Evolutionary conservation across 2,329 filamentous ascomycete species (phyloP).

Genomic region (Botrytis tulipae): DNA sequence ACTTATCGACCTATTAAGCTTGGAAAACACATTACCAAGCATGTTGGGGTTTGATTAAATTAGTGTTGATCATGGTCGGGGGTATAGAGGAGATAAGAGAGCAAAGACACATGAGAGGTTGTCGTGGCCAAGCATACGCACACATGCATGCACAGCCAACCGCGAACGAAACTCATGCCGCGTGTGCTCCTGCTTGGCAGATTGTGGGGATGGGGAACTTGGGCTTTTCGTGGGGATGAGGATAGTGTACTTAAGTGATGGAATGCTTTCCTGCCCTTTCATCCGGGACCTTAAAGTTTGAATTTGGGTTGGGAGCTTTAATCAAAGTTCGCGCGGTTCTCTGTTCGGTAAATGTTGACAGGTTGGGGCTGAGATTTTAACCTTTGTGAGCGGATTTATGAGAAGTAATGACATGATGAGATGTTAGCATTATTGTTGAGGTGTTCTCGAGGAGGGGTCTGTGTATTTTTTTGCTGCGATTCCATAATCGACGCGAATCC

Average conservation of each 20-base stretch:
- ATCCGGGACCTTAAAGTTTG: background rate
- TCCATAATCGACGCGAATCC: background rate
- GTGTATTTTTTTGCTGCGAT: background rate
- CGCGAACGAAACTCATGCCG: background rate
- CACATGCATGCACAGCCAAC: background rate
- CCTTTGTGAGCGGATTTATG: background rate
- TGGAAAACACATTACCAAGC: background rate
- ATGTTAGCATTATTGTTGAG: background rate
- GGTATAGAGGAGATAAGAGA: background rate
- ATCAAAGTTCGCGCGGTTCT: background rate
- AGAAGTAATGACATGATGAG: background rate
- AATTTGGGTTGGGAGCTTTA: no score
- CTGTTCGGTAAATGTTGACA: background rate
- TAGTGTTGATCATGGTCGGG: background rate
- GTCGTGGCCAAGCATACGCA: background rate
- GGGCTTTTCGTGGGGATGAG: background rate
- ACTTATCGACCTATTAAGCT: background rate
- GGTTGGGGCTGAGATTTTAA: background rate
- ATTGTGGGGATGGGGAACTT: background rate
- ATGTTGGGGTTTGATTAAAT: background rate
- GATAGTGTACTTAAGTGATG: background rate
- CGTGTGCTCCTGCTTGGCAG: background rate
- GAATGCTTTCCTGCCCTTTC: background rate
- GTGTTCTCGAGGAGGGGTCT: background rate
- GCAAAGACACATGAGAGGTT: background rate